Conservation (phyloP, 306 rosid species). For the Glycine tomentella region DNA sequence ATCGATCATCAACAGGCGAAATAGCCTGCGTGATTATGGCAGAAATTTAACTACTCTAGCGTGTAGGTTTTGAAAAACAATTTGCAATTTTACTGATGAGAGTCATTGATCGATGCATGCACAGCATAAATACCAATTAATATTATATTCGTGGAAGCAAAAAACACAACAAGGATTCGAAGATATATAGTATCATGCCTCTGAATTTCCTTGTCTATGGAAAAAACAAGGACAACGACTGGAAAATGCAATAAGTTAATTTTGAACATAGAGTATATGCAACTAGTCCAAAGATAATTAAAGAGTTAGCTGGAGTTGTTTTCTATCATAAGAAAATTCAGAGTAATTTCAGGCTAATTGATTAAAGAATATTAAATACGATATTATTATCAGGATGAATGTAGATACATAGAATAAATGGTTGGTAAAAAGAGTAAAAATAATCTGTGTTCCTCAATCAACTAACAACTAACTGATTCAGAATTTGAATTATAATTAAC, state of each 20-base stretch:
- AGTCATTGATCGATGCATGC: no score
- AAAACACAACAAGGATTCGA: not conserved
- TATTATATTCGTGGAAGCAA: no score
- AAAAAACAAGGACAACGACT: not conserved
- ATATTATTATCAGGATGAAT: not conserved
- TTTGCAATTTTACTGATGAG: not conserved
- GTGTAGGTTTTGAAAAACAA: not conserved
- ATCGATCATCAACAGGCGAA: not conserved
- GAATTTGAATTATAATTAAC: not conserved
- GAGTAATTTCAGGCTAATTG: not conserved
- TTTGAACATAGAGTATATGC: not conserved
- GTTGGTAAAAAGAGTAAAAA: no score
- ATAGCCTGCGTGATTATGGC: not conserved
- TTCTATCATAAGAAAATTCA: not conserved
- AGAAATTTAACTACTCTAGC: not conserved
- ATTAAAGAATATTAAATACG: not conserved
- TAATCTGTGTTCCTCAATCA: no score
- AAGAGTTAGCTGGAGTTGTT: not conserved
- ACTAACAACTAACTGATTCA: no score
- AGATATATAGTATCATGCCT: no score
- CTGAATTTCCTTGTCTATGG: no score
- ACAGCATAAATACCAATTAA: no score
- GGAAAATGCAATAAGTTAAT: not conserved
- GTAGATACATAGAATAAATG: no score
- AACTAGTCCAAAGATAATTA: not conserved